Base-by-base conservation (phyloP, 2,329 filamentous ascomycete genomes). In the Aspergillus vadensis region DNA sequence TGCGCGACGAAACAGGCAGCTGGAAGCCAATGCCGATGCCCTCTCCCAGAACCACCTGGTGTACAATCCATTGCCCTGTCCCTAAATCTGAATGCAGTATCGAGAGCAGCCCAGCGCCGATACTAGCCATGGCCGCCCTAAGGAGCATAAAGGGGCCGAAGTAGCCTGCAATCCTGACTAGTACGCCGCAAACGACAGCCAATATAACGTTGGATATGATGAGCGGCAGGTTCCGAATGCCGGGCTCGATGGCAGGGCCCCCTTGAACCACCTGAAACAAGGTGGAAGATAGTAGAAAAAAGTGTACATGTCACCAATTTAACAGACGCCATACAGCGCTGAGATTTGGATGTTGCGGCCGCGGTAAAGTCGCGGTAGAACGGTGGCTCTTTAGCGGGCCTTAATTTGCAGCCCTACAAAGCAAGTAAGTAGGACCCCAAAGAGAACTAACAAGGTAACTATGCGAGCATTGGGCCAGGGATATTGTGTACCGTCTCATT, bases 401-500 rank as follows among this genome's bases (percentile, higher is more conserved):
- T 51, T 55, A 2, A n/a, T 17, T 39, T 70, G 64, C 0, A 62
- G 30, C 3, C 44, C 17, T 4, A 64, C 27, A 5, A 64, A 70
- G 2, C 47, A 58, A 52, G 70, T 53, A 8, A 77, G 67, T 70
- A 85, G 78, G 25, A 77, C 65, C 0, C 67, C 81, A 30, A 79
- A 79, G 4, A 82, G 80, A 8, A 81, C 75, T 57, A 86, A 80
- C 19, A 86, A 73, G 1, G 81, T 83, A 39, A 86, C 81, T 53
- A 85, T 76, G 23, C 72, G 75, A 0, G 77, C 73, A 70, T 76
- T 77, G 55, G 67, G 74, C 85, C 84, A 87, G 7, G 83, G 48
- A 53, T 83, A 81, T 19, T 79, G 70, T 32, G 79, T 73, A 7
- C 85, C 85, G 8, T 83, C 85, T 82, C 83, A 86, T 65, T 86